Conservation (phyloP, 139 green algal genomes). For the Chlamydomonas incerta region DNA sequence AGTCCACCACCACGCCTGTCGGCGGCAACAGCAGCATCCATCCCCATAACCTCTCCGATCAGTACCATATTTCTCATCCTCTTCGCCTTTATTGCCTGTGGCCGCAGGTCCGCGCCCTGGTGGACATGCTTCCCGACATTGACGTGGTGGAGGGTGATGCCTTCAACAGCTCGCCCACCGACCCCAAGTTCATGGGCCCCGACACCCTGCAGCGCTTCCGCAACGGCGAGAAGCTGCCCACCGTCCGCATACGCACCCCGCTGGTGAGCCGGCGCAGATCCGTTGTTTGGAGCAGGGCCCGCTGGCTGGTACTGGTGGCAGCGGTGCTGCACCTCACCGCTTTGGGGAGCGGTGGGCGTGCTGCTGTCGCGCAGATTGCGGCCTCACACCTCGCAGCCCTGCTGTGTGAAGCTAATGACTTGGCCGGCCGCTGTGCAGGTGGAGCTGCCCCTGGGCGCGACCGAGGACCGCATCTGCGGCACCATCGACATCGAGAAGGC, state of each 20-base stretch:
- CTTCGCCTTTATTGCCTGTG: too few relatives aligned
- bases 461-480: conserved; percentile 89
- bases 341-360: too few relatives aligned
- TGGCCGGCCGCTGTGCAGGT: conserved; percentile 68
- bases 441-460: conserved; percentile 88
- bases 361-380: too few relatives aligned
- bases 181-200: conserved; percentile 88
- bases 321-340: too few relatives aligned
- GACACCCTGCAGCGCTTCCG: conserved; percentile 66
- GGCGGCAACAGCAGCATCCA: too few relatives aligned
- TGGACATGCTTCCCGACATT: conserved; percentile 86
- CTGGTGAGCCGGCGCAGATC: too few relatives aligned
- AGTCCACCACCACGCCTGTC: too few relatives aligned
- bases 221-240: conserved; percentile 65
- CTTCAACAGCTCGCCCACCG: conserved; percentile 87
- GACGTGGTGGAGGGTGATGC: conserved; percentile 81
- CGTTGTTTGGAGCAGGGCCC: too few relatives aligned
- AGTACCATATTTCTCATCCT: neutral
- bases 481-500: conserved; percentile 92
- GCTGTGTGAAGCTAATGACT: too few relatives aligned
- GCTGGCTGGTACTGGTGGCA: too few relatives aligned
- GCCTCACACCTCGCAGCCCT: too few relatives aligned
- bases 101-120: conserved; percentile 78
- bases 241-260: conserved; percentile 64
- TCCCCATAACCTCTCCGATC: too few relatives aligned